Evolutionary conservation across 78 protist species (phyloP).

Genomic region (Dictyostelium citrinum): DNA sequence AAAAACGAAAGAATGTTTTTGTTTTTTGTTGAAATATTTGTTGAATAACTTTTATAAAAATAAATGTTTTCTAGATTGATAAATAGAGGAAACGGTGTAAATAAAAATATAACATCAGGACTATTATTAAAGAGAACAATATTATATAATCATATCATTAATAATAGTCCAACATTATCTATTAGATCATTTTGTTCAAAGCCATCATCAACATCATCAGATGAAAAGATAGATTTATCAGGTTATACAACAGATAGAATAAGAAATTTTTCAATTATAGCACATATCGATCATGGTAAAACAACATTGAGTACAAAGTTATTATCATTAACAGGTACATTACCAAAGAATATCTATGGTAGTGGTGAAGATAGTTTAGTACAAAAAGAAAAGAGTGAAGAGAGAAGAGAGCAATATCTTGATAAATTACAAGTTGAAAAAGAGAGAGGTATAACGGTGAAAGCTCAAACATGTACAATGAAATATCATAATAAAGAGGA

Average conservation of each 20-base stretch:
- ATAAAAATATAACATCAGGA: neutral
- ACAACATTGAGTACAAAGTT: constrained; percentile 82
- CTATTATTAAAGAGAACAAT: neutral
- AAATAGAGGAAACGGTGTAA: neutral
- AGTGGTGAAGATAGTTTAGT: constrained; percentile 64
- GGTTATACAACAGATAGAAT: constrained; percentile 22
- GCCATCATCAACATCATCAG: neutral
- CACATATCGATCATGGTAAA: constrained; percentile 84
- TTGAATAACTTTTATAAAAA: neutral
- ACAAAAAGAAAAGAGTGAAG: constrained; percentile 29
- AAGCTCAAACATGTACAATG: constrained; percentile 88
- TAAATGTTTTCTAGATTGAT: neutral
- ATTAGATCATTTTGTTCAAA: neutral
- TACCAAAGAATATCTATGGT: constrained; percentile 69
- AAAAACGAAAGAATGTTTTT: neutral
- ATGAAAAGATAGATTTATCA: constrained; percentile 42
- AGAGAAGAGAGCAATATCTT: constrained; percentile 54
- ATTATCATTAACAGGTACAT: constrained; percentile 72
- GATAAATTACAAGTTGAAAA: constrained; percentile 88
- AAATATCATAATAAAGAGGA: constrained; percentile 24
- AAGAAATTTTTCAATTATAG: constrained; percentile 74
- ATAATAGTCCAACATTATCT: neutral
- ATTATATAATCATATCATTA: neutral
- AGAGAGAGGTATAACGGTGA: constrained; percentile 93
- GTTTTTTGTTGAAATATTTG: neutral